Evolutionary conservation across 192 early-diverging fungal species (phyloP).

Genomic region (Geranomyces michiganensis): DNA sequence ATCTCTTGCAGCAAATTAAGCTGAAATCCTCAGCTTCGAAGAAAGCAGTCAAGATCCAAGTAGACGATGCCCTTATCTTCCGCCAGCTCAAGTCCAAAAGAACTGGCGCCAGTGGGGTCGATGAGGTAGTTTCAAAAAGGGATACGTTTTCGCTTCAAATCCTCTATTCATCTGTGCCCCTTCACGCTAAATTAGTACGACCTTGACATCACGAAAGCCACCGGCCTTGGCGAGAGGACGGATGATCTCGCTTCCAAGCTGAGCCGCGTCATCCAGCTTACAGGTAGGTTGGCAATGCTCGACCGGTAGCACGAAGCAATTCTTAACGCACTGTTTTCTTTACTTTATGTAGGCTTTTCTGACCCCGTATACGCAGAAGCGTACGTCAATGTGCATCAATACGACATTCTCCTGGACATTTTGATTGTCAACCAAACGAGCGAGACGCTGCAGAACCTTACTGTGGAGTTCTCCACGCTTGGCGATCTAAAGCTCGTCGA

Average conservation of each 20-base stretch:
- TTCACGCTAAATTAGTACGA: constrained; percentile 64
- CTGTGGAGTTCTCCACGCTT: constrained; percentile 97
- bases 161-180: too few species aligned
- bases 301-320: too few species aligned
- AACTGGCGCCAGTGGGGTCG: constrained; percentile 59
- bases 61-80: constrained; percentile 88
- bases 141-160: too few species aligned
- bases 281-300: too few species aligned
- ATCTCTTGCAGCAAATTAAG: constrained; percentile 52
- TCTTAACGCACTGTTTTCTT: too few species aligned
- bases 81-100: constrained; percentile 81
- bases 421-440: constrained; percentile 96
- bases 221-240: constrained; percentile 64
- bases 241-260: constrained; percentile 89
- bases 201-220: constrained; percentile 87
- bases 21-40: constrained; percentile 65
- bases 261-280: constrained; percentile 92
- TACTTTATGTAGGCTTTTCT: constrained; percentile 65
- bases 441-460: constrained; percentile 93
- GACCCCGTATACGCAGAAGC: constrained; percentile 99
- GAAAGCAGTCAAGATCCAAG: constrained; percentile 69
- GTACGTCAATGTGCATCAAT: constrained; percentile 96
- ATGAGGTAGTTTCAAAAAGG: too few species aligned
- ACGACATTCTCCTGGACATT: constrained; percentile 94
- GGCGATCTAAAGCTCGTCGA: constrained; percentile 98